Base-by-base conservation (phyloP, 2,329 filamentous ascomycete species). In the Tolypocladium tropicale region DNA sequence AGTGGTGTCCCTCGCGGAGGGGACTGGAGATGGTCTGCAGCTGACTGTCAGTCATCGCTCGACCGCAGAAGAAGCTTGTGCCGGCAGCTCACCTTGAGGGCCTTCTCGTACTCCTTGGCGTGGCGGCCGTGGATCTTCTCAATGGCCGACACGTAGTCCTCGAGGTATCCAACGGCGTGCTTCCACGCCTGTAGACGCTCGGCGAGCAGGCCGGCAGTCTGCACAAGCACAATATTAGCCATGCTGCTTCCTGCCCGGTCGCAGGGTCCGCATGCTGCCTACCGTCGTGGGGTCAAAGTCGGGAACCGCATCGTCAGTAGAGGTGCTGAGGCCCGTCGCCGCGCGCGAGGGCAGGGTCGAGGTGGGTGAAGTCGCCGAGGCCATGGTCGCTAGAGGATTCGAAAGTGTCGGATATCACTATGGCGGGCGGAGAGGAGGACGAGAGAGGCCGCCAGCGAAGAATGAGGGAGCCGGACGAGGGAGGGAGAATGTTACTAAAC, bases 101-200 rank as follows among this genome's bases (percentile, higher is more conserved):
- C 86, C 74, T 89, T 93, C 76, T 97, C 92, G 67, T 96, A 96
- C 72, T 97, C 93, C 76, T 96, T 97, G 55, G 90, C 85, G 64
- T 96, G 88, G 12, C 83, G 80, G 68, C 85, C 87, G 68, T 96
- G 87, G 57, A 90, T 79, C 78, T 93, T 96, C 72, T 96, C 91
- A 4, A 91, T 89, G 7, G 88, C 85, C 33, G 76, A 77, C 65
- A 97, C 80, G 70, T 96, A 99, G 53, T 95, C 90, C 73, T 97
- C 91, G 52, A 99, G 80, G 68, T 96, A 93, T 56, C 80, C 89
- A 60, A 91, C 89, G 59, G 92, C 90, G 71, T 97, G 93, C 72
- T 96, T 97, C 91, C 91, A 99, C 51, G 94, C 94, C 66, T 89
- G 88, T 59, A 99, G 79, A 61, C 94, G 85, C 76, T 97, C 90